Conservation (phyloP, 352 stramenopile genomes). For the Globisporangium ultimum region DNA sequence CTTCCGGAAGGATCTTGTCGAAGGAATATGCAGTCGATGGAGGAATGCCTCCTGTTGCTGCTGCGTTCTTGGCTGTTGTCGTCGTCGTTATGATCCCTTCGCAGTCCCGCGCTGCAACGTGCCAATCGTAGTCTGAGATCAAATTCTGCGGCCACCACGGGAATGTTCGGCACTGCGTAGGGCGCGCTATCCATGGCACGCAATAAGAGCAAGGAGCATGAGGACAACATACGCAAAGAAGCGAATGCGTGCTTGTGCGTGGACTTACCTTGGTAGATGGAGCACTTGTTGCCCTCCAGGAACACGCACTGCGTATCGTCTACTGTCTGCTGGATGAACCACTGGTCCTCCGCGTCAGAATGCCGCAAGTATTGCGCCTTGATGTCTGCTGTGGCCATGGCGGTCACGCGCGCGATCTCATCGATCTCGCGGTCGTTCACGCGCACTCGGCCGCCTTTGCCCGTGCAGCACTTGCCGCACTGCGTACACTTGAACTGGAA, state of each 20-base stretch:
- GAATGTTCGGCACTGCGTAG: conserved; percentile 79
- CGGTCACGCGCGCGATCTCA: conserved; percentile 32
- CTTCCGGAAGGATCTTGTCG: conserved; percentile 53
- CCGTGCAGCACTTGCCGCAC: conserved; percentile 80
- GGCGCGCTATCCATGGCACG: conserved; percentile 28
- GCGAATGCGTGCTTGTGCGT: neutral
- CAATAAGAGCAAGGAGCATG: neutral
- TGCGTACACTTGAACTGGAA: conserved; percentile 70
- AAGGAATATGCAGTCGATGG: conserved; percentile 21
- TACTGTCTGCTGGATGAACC: conserved; percentile 41
- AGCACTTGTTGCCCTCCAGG: conserved; percentile 59
- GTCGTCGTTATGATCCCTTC: conserved; percentile 42
- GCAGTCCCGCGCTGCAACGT: conserved; percentile 49
- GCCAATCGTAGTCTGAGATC: conserved; percentile 79
- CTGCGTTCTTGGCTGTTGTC: no score
- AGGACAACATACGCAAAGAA: neutral
- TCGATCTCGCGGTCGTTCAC: conserved; percentile 62
- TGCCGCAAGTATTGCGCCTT: conserved; percentile 30
- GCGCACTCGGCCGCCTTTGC: conserved; percentile 55
- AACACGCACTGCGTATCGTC: conserved; percentile 69
- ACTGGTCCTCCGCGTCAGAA: conserved; percentile 11
- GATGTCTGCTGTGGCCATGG: conserved; percentile 30
- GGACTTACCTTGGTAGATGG: conserved; percentile 52
- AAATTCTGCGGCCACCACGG: conserved; percentile 81
- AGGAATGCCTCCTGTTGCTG: neutral